Evolutionary conservation across 805 yeast genomes (phyloP).

Genomic region (Candida ficus): DNA sequence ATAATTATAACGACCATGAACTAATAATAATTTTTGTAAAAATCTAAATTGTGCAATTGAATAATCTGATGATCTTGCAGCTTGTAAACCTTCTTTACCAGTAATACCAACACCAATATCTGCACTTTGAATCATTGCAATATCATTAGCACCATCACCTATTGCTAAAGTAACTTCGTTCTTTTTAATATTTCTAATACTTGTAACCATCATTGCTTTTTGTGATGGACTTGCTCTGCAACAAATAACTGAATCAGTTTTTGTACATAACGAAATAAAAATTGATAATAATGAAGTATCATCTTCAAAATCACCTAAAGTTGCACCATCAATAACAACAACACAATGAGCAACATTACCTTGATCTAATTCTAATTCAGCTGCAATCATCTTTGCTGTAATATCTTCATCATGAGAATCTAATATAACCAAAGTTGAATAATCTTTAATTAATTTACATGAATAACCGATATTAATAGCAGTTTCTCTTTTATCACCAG

Average conservation of each 20-base stretch:
- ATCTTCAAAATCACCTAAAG: conserved; percentile 65
- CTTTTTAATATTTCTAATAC: conserved; percentile 67
- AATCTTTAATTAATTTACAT: conserved; percentile 88
- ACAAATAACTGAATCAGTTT: conserved; percentile 86
- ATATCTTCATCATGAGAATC: conserved; percentile 52
- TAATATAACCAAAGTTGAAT: conserved; percentile 79
- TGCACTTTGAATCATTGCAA: conserved; percentile 98
- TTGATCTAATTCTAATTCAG: conserved; percentile 64
- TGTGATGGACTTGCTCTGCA: conserved; percentile 98
- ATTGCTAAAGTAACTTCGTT: conserved; percentile 84
- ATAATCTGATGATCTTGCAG: conserved; percentile 91
- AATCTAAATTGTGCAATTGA: conserved; percentile 93
- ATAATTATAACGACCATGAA: conserved; percentile 95
- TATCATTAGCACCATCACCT: conserved; percentile 99
- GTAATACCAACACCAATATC: conserved; percentile 97
- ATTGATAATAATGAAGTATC: conserved; percentile 69
- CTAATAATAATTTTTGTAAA: conserved; percentile 74
- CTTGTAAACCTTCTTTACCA: conserved; percentile 95
- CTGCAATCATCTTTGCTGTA: conserved; percentile 64
- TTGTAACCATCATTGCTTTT: conserved; percentile 82
- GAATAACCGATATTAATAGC: conserved; percentile 97
- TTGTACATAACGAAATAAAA: conserved; percentile 79
- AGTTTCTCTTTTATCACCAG: conserved; percentile 97
- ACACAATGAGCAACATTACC: conserved; percentile 91
- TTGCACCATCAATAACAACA: conserved; percentile 90